These are phyloP conservation scores for Mycena belliarum DNA, from an alignment of 768 basidiomycete genomes.

Conservation along the genomic window DNA sequence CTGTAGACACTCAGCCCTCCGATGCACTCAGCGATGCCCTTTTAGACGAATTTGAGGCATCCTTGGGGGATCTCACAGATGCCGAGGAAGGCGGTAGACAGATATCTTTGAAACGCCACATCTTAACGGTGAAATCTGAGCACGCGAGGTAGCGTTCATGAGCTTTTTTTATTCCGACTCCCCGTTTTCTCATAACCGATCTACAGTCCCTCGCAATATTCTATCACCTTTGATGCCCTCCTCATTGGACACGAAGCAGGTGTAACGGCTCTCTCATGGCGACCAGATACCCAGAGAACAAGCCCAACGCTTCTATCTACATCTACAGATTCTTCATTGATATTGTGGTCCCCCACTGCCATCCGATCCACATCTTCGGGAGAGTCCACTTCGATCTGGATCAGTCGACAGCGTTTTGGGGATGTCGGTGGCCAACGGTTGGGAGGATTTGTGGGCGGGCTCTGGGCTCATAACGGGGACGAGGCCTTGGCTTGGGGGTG, in stretches of 20 bases:
- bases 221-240: constrained; percentile 90
- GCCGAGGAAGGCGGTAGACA: constrained; percentile 80
- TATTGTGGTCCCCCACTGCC: constrained; percentile 86
- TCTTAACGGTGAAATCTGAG: constrained; percentile 62
- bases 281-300: constrained; percentile 38
- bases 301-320: constrained; percentile 77
- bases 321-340: constrained; percentile 93
- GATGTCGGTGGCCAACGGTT: constrained; percentile 90
- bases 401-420: constrained; percentile 88
- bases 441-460: constrained; percentile 89
- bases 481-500: constrained; percentile 88
- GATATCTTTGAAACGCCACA: constrained; percentile 86
- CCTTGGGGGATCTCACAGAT: constrained; percentile 69
- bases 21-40: constrained; percentile 65
- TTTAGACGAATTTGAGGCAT: constrained; percentile 85
- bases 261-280: constrained; percentile 87
- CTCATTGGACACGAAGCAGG: constrained; percentile 96
- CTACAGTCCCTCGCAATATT: constrained; percentile 51
- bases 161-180: not conserved
- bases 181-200: constrained; percentile 1
- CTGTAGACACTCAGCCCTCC: constrained; percentile 16
- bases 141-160: constrained; percentile 36
- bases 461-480: constrained; percentile 68
- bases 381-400: constrained; percentile 74
- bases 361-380: constrained; percentile 37